Conservation (phyloP, 73 alveolate species). For the Paraurostyla sp. region DNA sequence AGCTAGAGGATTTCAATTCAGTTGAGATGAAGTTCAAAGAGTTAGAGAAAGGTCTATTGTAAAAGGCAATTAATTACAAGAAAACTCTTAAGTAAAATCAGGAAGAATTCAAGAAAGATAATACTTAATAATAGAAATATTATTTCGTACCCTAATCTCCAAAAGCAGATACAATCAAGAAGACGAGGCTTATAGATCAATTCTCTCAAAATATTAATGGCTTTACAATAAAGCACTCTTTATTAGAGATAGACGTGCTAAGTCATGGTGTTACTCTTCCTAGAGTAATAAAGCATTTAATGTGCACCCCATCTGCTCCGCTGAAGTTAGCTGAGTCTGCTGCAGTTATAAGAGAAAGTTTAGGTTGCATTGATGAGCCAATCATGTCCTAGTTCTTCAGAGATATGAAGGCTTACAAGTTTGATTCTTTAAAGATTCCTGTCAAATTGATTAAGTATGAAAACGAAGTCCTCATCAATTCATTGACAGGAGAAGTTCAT, state of each 20-base stretch:
- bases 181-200: background rate
- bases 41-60: background rate
- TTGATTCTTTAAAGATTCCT: background rate
- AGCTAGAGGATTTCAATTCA: background rate
- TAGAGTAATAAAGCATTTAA: conserved; percentile 20
- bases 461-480: background rate
- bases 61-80: background rate
- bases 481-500: background rate
- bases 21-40: background rate
- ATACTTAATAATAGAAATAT: background rate
- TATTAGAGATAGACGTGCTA: background rate
- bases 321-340: background rate
- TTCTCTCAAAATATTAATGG: background rate
- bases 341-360: background rate
- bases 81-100: background rate
- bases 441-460: conserved; percentile 21
- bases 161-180: background rate
- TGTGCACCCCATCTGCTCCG: conserved; percentile 25
- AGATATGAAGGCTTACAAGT: background rate
- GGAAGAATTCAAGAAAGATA: background rate
- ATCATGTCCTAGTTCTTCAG: background rate
- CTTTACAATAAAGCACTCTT: background rate
- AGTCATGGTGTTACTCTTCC: background rate
- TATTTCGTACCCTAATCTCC: conserved; percentile 2
- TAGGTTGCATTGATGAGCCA: background rate